Evolutionary conservation across 352 stramenopile genomes (phyloP).

Genomic region (Globisporangium emineosum): DNA sequence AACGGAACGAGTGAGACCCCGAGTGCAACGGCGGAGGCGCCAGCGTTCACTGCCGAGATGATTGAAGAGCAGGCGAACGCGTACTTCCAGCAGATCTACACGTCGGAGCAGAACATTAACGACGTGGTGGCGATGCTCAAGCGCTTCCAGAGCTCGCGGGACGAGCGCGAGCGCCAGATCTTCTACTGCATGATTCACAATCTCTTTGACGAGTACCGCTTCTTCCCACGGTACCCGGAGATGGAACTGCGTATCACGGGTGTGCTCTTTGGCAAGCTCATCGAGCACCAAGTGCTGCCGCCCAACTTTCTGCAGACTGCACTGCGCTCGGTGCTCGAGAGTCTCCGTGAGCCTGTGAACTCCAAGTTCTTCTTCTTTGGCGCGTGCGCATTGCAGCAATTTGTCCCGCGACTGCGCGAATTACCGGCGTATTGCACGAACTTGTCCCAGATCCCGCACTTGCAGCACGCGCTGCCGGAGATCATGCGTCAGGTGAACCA

Average conservation of each 20-base stretch:
- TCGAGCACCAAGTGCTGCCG: conserved; percentile 97
- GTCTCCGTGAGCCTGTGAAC: conserved; percentile 94
- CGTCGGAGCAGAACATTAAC: conserved; percentile 96
- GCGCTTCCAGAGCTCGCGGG: conserved; percentile 95
- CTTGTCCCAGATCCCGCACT: conserved; percentile 96
- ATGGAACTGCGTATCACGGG: conserved; percentile 99
- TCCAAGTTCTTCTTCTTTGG: conserved; percentile 99
- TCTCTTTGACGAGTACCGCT: conserved; percentile 99
- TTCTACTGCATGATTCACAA: conserved; percentile 99
- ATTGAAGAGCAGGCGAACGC: conserved; percentile 98
- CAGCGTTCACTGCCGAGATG: conserved; percentile 89
- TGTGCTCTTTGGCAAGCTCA: conserved; percentile 97
- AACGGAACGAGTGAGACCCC: background rate
- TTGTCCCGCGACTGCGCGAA: conserved; percentile 95
- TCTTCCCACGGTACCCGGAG: conserved; percentile 99
- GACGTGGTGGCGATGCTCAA: conserved; percentile 98
- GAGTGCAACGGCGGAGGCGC: conserved; percentile 7
- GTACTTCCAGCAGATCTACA: conserved; percentile 99
- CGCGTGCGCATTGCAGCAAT: conserved; percentile 98
- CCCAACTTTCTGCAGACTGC: conserved; percentile 98
- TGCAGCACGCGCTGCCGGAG: conserved; percentile 92
- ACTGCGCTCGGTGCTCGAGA: conserved; percentile 96
- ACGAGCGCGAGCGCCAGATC: conserved; percentile 97
- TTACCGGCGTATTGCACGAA: conserved; percentile 98
- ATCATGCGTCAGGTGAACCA: conserved; percentile 89